Evolutionary conservation across 257 asterid species (phyloP), one percentile per base, ranked within the genome.

Genomic region (Primulina eburnea): DNA sequence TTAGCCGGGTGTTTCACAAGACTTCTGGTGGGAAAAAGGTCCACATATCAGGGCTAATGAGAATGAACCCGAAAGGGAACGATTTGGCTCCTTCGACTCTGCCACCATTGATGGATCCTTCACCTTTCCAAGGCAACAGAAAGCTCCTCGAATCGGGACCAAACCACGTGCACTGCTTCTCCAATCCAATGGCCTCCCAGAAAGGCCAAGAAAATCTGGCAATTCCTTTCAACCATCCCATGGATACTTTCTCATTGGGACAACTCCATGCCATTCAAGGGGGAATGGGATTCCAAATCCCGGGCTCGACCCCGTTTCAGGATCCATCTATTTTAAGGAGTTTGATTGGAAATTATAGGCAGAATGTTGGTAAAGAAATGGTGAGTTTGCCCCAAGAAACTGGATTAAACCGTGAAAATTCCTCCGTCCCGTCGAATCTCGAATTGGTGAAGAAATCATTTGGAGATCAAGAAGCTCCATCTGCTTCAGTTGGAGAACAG

Each of bases 91-190:
- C 73, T 29, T 73, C 85, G 9, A 11, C 69, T 12, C 89, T 88
- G 52, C 98, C 95, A 29, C 89, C 89, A 18, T 70, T 92, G 50
- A 79, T 80, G 81, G 95, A 89, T 61, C 72, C 85, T 43, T 71
- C 93, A 0, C 79, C 86, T 0, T 71, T 70, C 76, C 14, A 7
- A 37, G 67, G 66, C 16, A 40, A 43, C 12, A 24, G 38, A 11
- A 73, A 76, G 71, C 67, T 78, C 35, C 50, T 68, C 37, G 62
- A 61, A 59, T 11, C 79, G 4, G 82, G 69, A 20, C 65, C 82
- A 7, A 67, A 82, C 65, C 89, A 76, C 95, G 95, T 91, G 92
- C 92, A 78, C 97, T 87, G 95, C 95, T 91, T 91, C 96, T 91
- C 97, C 97, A 86, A 76, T 69, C 16, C 72, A 21, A 50, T 69